These are phyloP conservation scores for Zoysia matrella DNA, from an alignment of 202 grass and related monocot genomes.

Conservation along the genomic window DNA sequence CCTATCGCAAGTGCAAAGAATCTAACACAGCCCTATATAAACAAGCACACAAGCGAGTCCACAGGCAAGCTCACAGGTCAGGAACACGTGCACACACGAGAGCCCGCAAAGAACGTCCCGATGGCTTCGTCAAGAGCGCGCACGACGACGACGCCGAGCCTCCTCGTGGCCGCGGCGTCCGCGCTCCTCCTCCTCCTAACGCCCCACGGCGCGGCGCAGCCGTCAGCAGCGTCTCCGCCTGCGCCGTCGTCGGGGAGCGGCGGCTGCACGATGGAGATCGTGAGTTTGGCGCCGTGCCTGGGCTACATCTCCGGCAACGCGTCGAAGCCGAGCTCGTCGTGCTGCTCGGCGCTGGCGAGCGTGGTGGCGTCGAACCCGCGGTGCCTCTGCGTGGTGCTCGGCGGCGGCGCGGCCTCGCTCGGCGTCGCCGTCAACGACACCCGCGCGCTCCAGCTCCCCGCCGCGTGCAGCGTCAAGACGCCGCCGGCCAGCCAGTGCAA, in stretches of 20 bases:
- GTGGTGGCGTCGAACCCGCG: slow-evolving; percentile 47
- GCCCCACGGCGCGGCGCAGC: slow-evolving; percentile 20
- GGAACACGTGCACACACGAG: too few relatives aligned
- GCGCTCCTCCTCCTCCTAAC: not conserved
- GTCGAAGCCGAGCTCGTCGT: slow-evolving; percentile 44
- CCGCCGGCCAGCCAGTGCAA: slow-evolving; percentile 60
- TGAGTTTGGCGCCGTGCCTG: slow-evolving; percentile 63
- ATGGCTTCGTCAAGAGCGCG: not conserved
- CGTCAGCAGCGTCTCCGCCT: slow-evolving; percentile 1
- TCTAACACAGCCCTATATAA: slow-evolving; percentile 24
- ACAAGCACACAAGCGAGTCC: not conserved
- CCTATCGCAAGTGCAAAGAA: slow-evolving; percentile 2
- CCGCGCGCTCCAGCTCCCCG: slow-evolving; percentile 55
- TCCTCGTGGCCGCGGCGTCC: slow-evolving; percentile 7
- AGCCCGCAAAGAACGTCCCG: too few relatives aligned
- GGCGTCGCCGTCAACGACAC: slow-evolving; percentile 56
- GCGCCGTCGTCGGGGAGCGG: not conserved
- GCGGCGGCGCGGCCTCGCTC: slow-evolving; percentile 46
- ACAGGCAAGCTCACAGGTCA: not conserved
- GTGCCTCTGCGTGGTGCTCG: slow-evolving; percentile 62
- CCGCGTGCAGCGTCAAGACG: slow-evolving; percentile 51
- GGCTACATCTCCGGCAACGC: slow-evolving; percentile 45
- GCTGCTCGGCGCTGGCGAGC: slow-evolving; percentile 52
- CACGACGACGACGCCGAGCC: not conserved
- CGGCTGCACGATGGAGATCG: slow-evolving; percentile 43